Percentiles rank a stretch among this genome's conserved stretches.
phyloP scores from a whole-genome alignment of 164 flowering plant species.

The Berberis thunbergii region DNA sequence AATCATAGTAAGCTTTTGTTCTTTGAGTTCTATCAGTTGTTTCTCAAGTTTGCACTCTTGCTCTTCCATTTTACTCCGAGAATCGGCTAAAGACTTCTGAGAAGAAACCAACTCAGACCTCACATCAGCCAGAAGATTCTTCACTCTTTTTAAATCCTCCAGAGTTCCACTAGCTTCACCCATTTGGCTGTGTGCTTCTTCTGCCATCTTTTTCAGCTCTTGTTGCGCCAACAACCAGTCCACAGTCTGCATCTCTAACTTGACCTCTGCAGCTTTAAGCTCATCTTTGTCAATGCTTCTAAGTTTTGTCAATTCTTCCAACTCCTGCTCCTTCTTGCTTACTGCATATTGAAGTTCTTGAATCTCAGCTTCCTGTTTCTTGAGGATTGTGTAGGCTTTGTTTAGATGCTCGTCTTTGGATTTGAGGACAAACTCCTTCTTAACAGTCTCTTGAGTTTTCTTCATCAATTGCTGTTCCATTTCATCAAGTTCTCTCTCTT shows the following conservation, averaged over 20 bases:
- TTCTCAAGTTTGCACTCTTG: constrained; percentile 49
- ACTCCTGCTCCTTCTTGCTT: constrained; percentile 44
- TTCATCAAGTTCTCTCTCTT: constrained; percentile 52
- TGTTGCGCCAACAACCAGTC: constrained; percentile 59
- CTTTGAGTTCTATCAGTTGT: constrained; percentile 57
- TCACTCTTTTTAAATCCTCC: constrained; percentile 55
- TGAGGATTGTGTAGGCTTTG: constrained; percentile 51
- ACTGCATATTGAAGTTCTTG: constrained; percentile 39
- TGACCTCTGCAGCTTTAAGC: constrained; percentile 47
- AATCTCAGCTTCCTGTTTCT: constrained; percentile 53
- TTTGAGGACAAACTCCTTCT: constrained; percentile 31
- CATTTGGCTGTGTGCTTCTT: constrained; percentile 32
- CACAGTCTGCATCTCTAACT: constrained; percentile 52
- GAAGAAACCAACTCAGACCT: constrained; percentile 66
- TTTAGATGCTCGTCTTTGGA: constrained; percentile 41
- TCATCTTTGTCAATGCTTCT: constrained; percentile 50
- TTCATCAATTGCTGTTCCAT: constrained; percentile 40
- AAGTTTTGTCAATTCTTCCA: constrained; percentile 24
- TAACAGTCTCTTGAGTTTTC: constrained; percentile 42
- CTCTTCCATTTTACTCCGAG: constrained; percentile 49
- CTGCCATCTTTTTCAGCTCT: constrained; percentile 46
- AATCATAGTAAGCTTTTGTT: constrained; percentile 33
- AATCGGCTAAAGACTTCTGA: constrained; percentile 57
- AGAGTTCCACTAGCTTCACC: constrained; percentile 34
- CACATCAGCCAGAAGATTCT: constrained; percentile 59